Conservation (phyloP, 306 rosid genomes). For the Cucurbita moschata region DNA sequence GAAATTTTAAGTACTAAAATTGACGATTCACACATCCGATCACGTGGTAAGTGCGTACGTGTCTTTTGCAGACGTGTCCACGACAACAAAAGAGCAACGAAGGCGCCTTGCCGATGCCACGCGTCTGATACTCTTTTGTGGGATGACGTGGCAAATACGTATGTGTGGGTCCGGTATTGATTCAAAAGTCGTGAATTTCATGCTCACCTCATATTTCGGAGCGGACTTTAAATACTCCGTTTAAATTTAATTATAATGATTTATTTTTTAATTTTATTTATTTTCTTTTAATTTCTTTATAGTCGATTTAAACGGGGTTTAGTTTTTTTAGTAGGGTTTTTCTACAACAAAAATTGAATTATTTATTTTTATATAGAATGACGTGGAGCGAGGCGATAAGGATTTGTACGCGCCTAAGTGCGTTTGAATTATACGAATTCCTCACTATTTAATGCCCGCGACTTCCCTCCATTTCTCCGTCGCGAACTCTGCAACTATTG, state of each 20-base stretch:
- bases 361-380: too few species aligned
- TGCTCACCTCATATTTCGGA: not conserved
- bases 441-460: not conserved
- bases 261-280: too few species aligned
- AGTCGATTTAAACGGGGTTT: too few species aligned
- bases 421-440: not conserved
- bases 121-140: not conserved
- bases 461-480: not conserved
- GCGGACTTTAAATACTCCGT: conserved; percentile 14
- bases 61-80: not conserved
- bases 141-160: not conserved
- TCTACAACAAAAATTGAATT: too few species aligned
- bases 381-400: too few species aligned
- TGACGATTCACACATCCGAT: not conserved
- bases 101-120: not conserved
- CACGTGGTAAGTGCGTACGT: not conserved
- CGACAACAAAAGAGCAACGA: not conserved
- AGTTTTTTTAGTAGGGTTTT: too few species aligned
- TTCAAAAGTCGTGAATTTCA: not conserved
- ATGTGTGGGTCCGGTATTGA: not conserved
- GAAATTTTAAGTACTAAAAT: not conserved
- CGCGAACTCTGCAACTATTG: not conserved
- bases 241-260: conserved; percentile 19
- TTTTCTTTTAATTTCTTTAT: too few species aligned
- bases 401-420: not conserved